A percentile compares a stretch with the other conserved stretches of the same genome.
Conservation (phyloP, 2,329 filamentous ascomycete genomes). For the Aureobasidium sp. region DNA sequence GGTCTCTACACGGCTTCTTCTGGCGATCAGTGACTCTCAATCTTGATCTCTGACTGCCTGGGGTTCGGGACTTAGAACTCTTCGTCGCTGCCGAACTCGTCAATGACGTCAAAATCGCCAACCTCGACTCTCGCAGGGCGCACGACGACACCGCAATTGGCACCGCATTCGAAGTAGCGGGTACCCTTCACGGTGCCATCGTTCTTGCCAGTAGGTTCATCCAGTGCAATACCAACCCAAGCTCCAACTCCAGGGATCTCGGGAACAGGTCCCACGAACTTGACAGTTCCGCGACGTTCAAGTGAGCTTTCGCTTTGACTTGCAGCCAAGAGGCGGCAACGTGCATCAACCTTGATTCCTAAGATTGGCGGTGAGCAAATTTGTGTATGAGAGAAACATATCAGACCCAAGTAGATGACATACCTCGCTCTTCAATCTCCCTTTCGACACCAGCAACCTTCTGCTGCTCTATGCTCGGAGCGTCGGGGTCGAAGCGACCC, state of each 20-base stretch:
- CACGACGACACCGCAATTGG: conserved; percentile 83
- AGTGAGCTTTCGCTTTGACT: conserved; percentile 54
- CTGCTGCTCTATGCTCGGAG: conserved; percentile 76
- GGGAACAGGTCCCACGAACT: conserved; percentile 77
- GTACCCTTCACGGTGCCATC: conserved; percentile 74
- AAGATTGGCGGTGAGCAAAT: neutral
- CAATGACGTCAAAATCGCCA: conserved; percentile 71
- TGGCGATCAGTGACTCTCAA: neutral
- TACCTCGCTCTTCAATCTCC: conserved; percentile 74
- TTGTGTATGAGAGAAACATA: neutral
- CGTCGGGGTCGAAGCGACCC: conserved; percentile 94
- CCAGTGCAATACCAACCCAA: conserved; percentile 79
- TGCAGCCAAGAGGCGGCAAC: conserved; percentile 57
- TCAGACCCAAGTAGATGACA: neutral
- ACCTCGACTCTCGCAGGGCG: conserved; percentile 80
- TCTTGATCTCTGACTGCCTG: neutral
- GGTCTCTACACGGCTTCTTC: neutral
- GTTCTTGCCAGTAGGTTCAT: conserved; percentile 86
- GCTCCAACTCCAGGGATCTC: conserved; percentile 70
- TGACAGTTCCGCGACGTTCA: conserved; percentile 72
- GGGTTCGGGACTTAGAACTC: conserved; percentile 52
- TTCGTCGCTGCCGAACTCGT: conserved; percentile 82
- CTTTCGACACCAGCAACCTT: conserved; percentile 73
- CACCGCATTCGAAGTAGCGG: conserved; percentile 74
- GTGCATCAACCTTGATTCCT: conserved; percentile 48